A percentile compares a stretch with the other conserved stretches of the same genome.
Evolutionary conservation across 768 basidiomycete genomes (phyloP).

Genomic region (Trichaptum fuscoviolaceum): DNA sequence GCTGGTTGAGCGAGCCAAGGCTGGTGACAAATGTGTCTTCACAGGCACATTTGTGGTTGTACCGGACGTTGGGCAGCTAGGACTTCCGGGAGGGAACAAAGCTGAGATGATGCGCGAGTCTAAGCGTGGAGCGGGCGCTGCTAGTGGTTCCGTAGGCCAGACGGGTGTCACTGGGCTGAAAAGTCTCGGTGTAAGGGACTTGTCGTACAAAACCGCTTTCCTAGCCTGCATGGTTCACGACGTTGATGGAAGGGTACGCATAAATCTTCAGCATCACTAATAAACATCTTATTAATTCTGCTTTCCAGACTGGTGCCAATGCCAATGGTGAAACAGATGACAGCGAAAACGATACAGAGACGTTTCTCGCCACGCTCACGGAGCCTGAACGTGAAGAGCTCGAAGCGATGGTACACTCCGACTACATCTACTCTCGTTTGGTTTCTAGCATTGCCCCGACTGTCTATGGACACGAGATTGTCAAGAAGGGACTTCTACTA

Average conservation of each 20-base stretch:
- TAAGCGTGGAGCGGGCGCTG: slow-evolving; percentile 52
- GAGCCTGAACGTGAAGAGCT: slow-evolving; percentile 95
- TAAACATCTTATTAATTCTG: slow-evolving; percentile 1
- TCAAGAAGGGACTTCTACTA: slow-evolving; percentile 93
- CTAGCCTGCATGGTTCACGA: slow-evolving; percentile 96
- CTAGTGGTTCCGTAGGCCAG: slow-evolving; percentile 61
- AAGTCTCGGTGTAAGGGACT: slow-evolving; percentile 87
- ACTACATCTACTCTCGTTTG: slow-evolving; percentile 90
- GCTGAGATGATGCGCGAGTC: slow-evolving; percentile 88
- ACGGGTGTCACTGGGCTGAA: slow-evolving; percentile 93
- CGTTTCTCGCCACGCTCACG: slow-evolving; percentile 85
- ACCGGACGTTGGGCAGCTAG: slow-evolving; percentile 94
- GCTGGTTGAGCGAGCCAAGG: slow-evolving; percentile 97
- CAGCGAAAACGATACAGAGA: slow-evolving; percentile 70
- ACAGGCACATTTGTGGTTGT: slow-evolving; percentile 98
- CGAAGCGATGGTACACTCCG: slow-evolving; percentile 87
- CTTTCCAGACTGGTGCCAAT: slow-evolving; percentile 68
- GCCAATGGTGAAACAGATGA: slow-evolving; percentile 85
- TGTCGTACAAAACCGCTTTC: slow-evolving; percentile 99
- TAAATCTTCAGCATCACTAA: not conserved
- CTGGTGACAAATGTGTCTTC: slow-evolving; percentile 97
- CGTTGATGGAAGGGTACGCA: slow-evolving; percentile 78
- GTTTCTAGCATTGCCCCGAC: slow-evolving; percentile 96
- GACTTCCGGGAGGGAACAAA: slow-evolving; percentile 89
- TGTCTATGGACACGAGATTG: slow-evolving; percentile 97